Base-by-base conservation (phyloP, 2,329 filamentous ascomycete species). In the Fusarium buxicola region DNA sequence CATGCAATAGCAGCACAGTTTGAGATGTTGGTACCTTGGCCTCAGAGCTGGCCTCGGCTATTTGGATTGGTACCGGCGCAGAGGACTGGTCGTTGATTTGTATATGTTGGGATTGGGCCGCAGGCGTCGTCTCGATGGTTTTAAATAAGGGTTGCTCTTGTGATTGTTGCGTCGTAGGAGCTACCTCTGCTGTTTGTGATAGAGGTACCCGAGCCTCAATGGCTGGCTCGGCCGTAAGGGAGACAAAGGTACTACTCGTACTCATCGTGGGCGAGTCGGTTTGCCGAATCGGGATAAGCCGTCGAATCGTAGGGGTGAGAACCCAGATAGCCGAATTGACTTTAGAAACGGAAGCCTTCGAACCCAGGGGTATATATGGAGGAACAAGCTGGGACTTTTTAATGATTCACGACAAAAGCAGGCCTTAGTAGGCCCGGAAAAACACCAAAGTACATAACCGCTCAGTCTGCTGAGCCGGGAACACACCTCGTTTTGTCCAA, bases 1-100 rank as follows among this genome's bases (percentile, higher is more conserved):
- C 82, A 64, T 84, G 79, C 3, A 87, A 70, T 15, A 86, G 68
- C 7, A 87, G 69, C 0, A 80, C 82, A 7, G 77, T 77, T 56
- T 86, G 84, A 5, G 70, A 70, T 3, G 65, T 16, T 2, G 67
- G 69, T 54, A 70, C 34, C 32, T 51, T 27, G 15, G 30, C 5
- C 15, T 43, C 12, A 12, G 38, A 6, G 12, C 11, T 25, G 32
- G 58, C 44, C 8, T 60, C 47, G 38, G 32, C 43, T 27, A 57
- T 38, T 53, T 63, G 63, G 10, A 35, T 13, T 31, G 57, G 28
- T 24, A 21, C 4, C 2, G 54, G 35, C 2, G 45, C 25, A 12
- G 39, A 28, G 25, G 32, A 27, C 11, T 50, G 36, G 27, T 55
- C 31, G 18, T 34, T 27, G 9, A 31, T 25, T 18, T 57, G 45